A percentile compares a stretch with the other conserved stretches of the same genome.
phyloP scores from a whole-genome alignment of 331 rosid genomes.

The Dryas integrifolia region DNA sequence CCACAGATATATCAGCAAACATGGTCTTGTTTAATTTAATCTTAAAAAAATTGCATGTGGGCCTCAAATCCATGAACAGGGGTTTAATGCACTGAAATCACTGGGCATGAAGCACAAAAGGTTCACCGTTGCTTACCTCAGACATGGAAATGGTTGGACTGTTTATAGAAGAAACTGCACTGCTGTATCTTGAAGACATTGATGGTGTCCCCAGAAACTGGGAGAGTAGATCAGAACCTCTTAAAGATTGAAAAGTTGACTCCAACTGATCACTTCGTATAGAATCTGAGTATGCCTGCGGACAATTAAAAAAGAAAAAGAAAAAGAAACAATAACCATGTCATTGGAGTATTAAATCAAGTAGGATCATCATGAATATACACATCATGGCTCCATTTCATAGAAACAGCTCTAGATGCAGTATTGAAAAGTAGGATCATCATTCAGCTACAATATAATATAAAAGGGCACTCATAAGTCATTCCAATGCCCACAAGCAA shows the following conservation, averaged over 20 bases:
- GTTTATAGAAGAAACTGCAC: conserved; percentile 32
- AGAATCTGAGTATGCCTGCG: conserved; percentile 34
- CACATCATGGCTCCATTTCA: conserved; percentile 3
- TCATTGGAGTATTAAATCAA: neutral
- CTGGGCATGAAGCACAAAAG: conserved; percentile 1
- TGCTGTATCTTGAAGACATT: conserved; percentile 32
- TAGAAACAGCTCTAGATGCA: neutral
- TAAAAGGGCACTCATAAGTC: too few species aligned
- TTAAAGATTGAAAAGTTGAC: conserved; percentile 17
- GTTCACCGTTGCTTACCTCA: conserved; percentile 36
- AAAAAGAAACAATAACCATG: neutral
- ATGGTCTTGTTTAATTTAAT: neutral
- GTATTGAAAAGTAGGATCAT: neutral
- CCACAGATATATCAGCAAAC: neutral
- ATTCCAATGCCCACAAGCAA: neutral
- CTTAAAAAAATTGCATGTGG: neutral
- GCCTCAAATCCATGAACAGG: neutral
- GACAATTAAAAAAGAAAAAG: neutral
- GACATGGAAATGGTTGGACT: conserved; percentile 35
- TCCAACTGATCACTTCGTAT: conserved; percentile 31
- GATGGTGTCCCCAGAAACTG: conserved; percentile 35
- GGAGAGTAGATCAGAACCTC: conserved; percentile 19
- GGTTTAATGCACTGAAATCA: conserved; percentile 11
- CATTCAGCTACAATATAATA: neutral
- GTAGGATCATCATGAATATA: too few species aligned